phyloP scores from a whole-genome alignment of 495 filamentous ascomycete genomes.

The Penicillium canescens region DNA sequence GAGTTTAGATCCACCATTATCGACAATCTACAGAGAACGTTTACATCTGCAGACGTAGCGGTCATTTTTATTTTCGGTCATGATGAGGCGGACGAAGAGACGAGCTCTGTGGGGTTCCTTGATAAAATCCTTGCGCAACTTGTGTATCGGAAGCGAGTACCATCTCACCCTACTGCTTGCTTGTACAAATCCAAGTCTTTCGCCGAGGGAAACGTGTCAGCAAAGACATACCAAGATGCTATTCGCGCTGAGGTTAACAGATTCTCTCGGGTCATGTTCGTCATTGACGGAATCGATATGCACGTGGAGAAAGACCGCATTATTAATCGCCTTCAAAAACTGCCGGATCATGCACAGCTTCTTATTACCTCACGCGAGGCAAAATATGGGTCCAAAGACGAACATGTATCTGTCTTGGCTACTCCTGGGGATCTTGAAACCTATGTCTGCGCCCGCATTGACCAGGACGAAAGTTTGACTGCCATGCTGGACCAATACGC shows the following conservation, averaged over 20 bases:
- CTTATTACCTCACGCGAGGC: slow-evolving; percentile 33
- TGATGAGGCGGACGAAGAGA: slow-evolving; percentile 22
- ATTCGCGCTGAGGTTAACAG: slow-evolving; percentile 36
- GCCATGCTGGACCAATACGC: slow-evolving; percentile 11
- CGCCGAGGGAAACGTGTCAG: slow-evolving; percentile 19
- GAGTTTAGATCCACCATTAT: slow-evolving; percentile 25
- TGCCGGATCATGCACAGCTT: slow-evolving; percentile 36
- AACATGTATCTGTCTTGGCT: slow-evolving; percentile 13
- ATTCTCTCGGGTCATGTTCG: slow-evolving; percentile 32
- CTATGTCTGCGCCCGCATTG: slow-evolving; percentile 18
- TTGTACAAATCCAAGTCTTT: slow-evolving; percentile 28
- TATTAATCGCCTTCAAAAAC: slow-evolving; percentile 33
- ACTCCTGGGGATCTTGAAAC: slow-evolving; percentile 19
- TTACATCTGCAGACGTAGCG: slow-evolving; percentile 36
- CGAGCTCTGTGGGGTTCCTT: slow-evolving; percentile 20
- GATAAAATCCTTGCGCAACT: slow-evolving; percentile 34
- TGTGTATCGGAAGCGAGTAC: slow-evolving; percentile 28
- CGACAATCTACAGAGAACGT: slow-evolving; percentile 29
- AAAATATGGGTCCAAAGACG: slow-evolving; percentile 4
- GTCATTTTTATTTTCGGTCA: slow-evolving; percentile 34
- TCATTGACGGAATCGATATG: slow-evolving; percentile 35
- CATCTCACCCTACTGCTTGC: slow-evolving; percentile 19
- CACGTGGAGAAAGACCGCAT: slow-evolving; percentile 32
- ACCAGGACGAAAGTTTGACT: slow-evolving; percentile 9
- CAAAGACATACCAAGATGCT: slow-evolving; percentile 35